phyloP scores from a whole-genome alignment of 2,329 filamentous ascomycete species.

The Neopestalotiopsis rosae region DNA sequence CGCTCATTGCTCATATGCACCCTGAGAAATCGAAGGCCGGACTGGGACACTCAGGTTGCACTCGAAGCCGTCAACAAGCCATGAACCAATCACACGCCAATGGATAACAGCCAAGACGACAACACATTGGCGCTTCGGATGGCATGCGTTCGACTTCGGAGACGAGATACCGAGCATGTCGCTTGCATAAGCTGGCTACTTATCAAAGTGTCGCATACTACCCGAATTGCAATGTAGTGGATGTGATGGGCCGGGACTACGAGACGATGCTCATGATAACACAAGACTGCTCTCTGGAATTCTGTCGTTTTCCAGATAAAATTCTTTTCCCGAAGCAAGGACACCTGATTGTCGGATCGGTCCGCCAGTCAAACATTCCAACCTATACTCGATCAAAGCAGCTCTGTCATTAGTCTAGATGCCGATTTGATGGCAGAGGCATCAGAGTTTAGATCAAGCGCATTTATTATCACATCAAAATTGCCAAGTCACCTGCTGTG shows the following conservation, averaged over 20 bases:
- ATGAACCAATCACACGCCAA: neutral
- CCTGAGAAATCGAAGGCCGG: neutral
- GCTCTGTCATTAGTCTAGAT: too few species aligned
- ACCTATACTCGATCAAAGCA: too few species aligned
- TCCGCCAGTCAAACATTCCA: too few species aligned
- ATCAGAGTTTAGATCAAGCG: neutral
- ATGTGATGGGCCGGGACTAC: too few species aligned
- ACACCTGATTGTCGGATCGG: too few species aligned
- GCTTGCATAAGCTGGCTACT: neutral
- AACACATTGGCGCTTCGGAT: neutral
- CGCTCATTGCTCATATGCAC: neutral
- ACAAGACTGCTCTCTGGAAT: too few species aligned
- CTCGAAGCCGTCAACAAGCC: neutral
- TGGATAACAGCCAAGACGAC: neutral
- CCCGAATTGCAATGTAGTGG: too few species aligned
- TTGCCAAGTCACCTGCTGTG: neutral
- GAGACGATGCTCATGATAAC: too few species aligned
- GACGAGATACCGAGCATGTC: neutral
- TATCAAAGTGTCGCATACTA: too few species aligned
- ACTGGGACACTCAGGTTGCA: neutral
- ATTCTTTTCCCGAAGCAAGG: too few species aligned
- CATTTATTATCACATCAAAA: neutral
- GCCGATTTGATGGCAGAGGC: too few species aligned
- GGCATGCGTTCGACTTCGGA: neutral
- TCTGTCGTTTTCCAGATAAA: too few species aligned